phyloP scores from a whole-genome alignment of 75 land plant genomes.

The Pinus tabuliformis region DNA sequence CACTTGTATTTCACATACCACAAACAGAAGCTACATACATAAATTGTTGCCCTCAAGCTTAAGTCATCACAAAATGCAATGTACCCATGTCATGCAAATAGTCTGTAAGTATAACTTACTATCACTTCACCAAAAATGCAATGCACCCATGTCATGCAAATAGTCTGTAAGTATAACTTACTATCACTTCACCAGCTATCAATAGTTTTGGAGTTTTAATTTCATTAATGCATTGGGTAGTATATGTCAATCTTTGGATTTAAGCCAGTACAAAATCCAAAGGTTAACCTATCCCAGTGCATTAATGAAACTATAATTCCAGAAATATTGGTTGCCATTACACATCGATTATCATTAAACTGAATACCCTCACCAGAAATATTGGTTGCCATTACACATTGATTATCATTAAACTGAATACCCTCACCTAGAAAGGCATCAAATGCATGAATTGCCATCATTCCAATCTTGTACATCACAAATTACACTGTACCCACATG shows the following conservation, averaged over 20 bases:
- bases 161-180: too few species aligned
- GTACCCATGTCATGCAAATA: neutral
- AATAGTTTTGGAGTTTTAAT: too few species aligned
- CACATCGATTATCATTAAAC: neutral
- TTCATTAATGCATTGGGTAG: too few species aligned
- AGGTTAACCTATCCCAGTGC: too few species aligned
- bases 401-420: neutral
- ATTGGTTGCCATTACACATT: neutral
- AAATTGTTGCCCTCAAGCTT: neutral
- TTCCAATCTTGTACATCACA: neutral
- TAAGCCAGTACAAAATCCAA: too few species aligned
- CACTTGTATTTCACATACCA: too few species aligned
- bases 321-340: neutral
- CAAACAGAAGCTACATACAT: neutral
- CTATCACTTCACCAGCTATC: too few species aligned
- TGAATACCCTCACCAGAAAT: neutral
- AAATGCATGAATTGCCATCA: neutral
- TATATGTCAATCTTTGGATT: too few species aligned
- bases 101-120: neutral
- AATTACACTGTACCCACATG: neutral
- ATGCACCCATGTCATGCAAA: too few species aligned
- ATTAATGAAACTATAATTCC: neutral
- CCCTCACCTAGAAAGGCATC: neutral
- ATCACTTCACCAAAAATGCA: neutral
- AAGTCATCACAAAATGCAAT: neutral